A percentile compares a stretch with the other conserved stretches of the same genome.
Conservation (phyloP, 768 basidiomycete species). For the Xanthoconium purpureum region DNA sequence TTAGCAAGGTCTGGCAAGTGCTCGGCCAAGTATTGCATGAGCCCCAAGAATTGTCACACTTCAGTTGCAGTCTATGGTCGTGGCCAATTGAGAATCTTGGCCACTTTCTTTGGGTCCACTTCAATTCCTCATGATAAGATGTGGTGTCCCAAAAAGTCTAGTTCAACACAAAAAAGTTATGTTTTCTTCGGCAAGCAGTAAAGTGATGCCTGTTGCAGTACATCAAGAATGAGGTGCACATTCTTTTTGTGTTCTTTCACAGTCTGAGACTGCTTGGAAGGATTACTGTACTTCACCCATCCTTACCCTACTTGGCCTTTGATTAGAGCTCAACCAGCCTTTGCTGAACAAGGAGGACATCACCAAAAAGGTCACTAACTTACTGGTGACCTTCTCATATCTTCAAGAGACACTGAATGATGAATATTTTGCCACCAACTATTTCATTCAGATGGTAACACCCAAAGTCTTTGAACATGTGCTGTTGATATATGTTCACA, state of each 20-base stretch:
- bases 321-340: too few species aligned
- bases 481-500: too few species aligned
- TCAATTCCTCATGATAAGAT: not conserved
- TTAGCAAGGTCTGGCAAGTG: not conserved
- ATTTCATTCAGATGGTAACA: too few species aligned
- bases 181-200: not conserved
- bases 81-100: not conserved
- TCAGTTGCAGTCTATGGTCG: not conserved
- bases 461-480: too few species aligned
- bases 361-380: too few species aligned
- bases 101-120: not conserved
- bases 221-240: not conserved
- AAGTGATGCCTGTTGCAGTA: not conserved
- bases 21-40: not conserved
- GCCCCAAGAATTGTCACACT: not conserved
- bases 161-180: not conserved
- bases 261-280: slow-evolving; percentile 12
- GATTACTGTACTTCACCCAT: too few species aligned
- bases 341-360: too few species aligned
- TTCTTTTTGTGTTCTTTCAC: slow-evolving; percentile 19
- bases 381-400: too few species aligned
- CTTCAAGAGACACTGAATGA: too few species aligned
- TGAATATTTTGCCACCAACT: too few species aligned
- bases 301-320: too few species aligned
- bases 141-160: not conserved